Evolutionary conservation across 345 rosid genomes (phyloP).

Genomic region (Carallia pectinifolia): DNA sequence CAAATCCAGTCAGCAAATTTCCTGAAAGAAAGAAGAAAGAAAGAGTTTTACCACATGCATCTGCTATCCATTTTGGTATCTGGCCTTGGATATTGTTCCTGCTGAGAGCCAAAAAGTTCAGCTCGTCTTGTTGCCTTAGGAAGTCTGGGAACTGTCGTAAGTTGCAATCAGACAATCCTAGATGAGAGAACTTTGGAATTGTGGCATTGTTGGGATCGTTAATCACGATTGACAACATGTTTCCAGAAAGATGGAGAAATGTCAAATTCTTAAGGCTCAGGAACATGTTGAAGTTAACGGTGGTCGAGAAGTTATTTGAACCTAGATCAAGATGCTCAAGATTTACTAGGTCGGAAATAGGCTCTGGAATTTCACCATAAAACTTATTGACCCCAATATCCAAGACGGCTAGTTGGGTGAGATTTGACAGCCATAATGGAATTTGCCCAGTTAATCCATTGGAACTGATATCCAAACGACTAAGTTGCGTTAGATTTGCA

Average conservation of each 20-base stretch:
- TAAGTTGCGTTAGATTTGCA: slow-evolving; percentile 3
- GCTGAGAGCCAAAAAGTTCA: slow-evolving; percentile 2
- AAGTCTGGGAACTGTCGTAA: slow-evolving; percentile 19
- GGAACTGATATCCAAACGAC: rapidly evolving
- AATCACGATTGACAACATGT: slow-evolving; percentile 4
- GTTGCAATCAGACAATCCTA: slow-evolving; percentile 25
- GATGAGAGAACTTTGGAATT: rapidly evolving
- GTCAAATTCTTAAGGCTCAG: neutral
- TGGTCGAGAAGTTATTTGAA: slow-evolving; percentile 19
- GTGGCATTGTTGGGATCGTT: neutral
- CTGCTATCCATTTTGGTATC: slow-evolving; percentile 24
- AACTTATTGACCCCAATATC: too few species aligned
- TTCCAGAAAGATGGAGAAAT: neutral
- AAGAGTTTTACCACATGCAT: neutral
- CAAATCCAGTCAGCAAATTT: slow-evolving; percentile 16
- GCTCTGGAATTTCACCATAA: too few species aligned
- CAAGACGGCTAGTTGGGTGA: too few species aligned
- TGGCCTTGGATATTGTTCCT: slow-evolving; percentile 16
- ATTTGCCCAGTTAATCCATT: neutral
- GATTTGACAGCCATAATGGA: neutral
- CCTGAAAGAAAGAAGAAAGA: neutral
- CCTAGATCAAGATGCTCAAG: rapidly evolving
- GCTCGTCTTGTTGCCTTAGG: slow-evolving; percentile 7
- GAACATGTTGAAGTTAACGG: neutral
- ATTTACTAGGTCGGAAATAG: too few species aligned